Conservation (phyloP, 768 basidiomycete species). For the Phylloporus scabripes region DNA sequence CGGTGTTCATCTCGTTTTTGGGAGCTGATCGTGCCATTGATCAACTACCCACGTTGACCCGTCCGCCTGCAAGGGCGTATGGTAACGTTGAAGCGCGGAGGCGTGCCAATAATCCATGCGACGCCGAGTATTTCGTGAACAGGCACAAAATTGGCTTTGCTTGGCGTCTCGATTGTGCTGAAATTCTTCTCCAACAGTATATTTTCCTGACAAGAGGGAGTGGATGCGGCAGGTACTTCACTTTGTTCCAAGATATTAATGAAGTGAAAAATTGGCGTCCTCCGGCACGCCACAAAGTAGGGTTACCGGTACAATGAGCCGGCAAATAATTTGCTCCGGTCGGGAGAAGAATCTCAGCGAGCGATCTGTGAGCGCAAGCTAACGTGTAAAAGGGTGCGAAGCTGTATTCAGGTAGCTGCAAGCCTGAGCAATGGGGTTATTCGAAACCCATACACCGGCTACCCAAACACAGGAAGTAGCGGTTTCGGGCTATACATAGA, state of each 20-base stretch:
- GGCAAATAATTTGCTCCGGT: background rate
- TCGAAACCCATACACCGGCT: slow-evolving; percentile 1
- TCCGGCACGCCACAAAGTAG: background rate
- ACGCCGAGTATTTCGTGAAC: background rate
- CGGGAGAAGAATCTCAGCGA: background rate
- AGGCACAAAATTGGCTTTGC: background rate
- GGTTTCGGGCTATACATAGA: background rate
- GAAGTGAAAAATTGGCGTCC: background rate
- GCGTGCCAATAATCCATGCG: background rate
- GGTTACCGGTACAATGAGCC: background rate
- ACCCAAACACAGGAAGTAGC: slow-evolving; percentile 2
- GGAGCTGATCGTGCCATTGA: background rate
- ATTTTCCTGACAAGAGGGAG: background rate
- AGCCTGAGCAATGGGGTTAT: background rate
- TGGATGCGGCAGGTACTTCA: background rate
- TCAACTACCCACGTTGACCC: background rate
- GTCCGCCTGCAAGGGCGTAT: background rate
- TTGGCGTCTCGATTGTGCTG: background rate
- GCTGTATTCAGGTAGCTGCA: background rate
- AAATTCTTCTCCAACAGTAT: background rate
- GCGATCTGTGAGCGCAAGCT: background rate
- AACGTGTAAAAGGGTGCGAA: background rate
- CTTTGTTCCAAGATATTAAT: background rate
- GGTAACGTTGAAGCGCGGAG: background rate
- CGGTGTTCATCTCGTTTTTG: background rate